These are phyloP conservation scores for Jatropha multifida DNA, from an alignment of 441 rosid species.

Conservation along the genomic window DNA sequence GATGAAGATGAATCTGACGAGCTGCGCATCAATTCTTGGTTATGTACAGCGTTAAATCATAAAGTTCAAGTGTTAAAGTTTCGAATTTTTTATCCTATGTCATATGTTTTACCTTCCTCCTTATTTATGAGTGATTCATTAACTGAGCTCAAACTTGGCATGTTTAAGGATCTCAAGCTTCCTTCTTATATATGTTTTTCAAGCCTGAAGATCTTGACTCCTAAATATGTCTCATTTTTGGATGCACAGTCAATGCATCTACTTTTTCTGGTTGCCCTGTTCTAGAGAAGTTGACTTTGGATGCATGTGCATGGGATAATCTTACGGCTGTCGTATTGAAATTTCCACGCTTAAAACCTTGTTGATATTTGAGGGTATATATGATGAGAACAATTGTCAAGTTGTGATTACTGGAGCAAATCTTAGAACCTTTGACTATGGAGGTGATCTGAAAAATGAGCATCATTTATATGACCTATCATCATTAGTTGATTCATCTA, in stretches of 20 bases:
- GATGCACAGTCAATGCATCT: too few relatives aligned
- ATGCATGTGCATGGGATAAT: neutral
- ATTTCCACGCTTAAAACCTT: neutral
- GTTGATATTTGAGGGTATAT: neutral
- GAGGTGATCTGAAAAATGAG: too few relatives aligned
- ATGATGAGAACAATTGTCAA: too few relatives aligned
- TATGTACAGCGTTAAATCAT: neutral
- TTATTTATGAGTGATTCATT: too few relatives aligned
- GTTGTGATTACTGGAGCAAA: neutral
- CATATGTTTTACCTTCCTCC: too few relatives aligned
- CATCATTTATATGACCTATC: too few relatives aligned
- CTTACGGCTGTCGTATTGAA: neutral
- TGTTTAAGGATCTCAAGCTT: neutral
- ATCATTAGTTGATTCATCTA: too few relatives aligned
- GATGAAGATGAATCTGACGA: too few relatives aligned
- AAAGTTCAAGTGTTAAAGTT: too few relatives aligned
- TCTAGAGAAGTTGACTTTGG: neutral
- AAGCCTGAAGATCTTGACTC: neutral
- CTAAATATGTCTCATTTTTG: too few relatives aligned
- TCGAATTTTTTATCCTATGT: too few relatives aligned
- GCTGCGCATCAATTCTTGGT: neutral
- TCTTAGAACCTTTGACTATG: too few relatives aligned
- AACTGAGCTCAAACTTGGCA: neutral
- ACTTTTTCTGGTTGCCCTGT: neutral
- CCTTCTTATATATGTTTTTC: neutral